Base-by-base conservation (phyloP, 1,139 yeast genomes). In the Suhomyces bokatorum region DNA sequence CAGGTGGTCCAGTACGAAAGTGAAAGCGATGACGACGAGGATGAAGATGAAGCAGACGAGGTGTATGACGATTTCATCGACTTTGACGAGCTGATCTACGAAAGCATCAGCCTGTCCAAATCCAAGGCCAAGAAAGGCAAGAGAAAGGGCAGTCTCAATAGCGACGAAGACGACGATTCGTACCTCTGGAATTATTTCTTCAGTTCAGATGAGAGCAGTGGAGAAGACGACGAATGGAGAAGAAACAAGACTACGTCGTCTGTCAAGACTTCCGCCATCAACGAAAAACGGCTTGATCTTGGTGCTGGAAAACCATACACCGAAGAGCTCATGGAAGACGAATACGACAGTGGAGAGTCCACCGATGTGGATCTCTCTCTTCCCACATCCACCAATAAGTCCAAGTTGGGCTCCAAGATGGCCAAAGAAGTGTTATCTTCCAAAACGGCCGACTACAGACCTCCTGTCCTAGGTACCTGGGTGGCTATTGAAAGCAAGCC, bases 391-490 rank as follows among this genome's bases (percentile, higher is more conserved):
- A 73, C 80, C 11, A 73, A 77, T 44, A 74, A 71, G 42, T 73
- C 75, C 41, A 71, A 66, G 36, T 66, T 82, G 30, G 95, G 90
- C 1, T 81, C 89, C 8, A 83, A 85, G 53, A 81, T 87, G 49
- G 91, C 93, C 2, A 90, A 93, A 52, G 98, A 93, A 62, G 89
- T 93, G 11, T 75, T 93, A 16, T 85, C 96, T 8, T 85, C 95
- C 1, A 85, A 90, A 42, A 83, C 86, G 7, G 84, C 87, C 26
- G 91, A 91, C 45, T 83, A 91, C 49, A 72, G 96, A 44, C 97
- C 98, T 2, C 99, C 99, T 2, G 79, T 88, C 22, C 71, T 93
- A 47, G 98, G 97, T 0, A 85, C 96, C 1, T 93, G 98, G 96
- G 81, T 85, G 12, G 87, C 96, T 24, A 62, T 77, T 5, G 87